Base-by-base conservation (phyloP, 2,329 filamentous ascomycete genomes). In the Colletotrichum camelliae region DNA sequence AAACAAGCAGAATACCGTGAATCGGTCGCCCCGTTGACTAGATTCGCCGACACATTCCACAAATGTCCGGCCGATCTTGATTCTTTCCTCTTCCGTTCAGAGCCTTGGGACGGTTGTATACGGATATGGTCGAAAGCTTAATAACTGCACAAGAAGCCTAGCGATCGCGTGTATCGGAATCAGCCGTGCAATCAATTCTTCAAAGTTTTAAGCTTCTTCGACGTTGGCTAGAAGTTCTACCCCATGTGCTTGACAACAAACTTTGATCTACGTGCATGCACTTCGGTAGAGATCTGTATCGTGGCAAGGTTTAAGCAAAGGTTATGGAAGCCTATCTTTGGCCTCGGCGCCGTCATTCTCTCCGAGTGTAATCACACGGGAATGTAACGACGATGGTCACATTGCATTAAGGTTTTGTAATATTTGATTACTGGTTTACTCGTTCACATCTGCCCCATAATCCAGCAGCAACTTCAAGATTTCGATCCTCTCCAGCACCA, bases 401-500 rank as follows among this genome's bases (percentile, higher is more conserved):
- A 21, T 48, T 12, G 43, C 18, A 7, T 12, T 12, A 18, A 12
- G 18, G 4, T 21, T n/a, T n/a, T 48, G n/a, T n/a, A 48, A 13
- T 48, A 48, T 5, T 29, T n/a, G 21, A 39, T 24, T 29, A 27
- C 13, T 39, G 10, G 6, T 8, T 16, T 21, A 70, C 27, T 70
- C 68, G 29, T 70, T 64, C 4, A 64, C 39, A 55, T 70, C 68
- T 5, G 68, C 68, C 2, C 68, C 68, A 29, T 33, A 64, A 6
- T 70, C 58, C 4, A 70, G 7, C 16, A 70, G 15, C 10, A 70
- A 10, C 39, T 55, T 70, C 37, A 70, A 7, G 2, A 64, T 70
- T 8, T 52, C 39, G 8, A 70, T 37, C 27, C 58, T 62, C 21
- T 70, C 68, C 58, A 70, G 15, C 7, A 62, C 39, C 29, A 70